These are phyloP conservation scores for Melanogaster broomeanus DNA, from an alignment of 768 basidiomycete genomes.

Conservation along the genomic window DNA sequence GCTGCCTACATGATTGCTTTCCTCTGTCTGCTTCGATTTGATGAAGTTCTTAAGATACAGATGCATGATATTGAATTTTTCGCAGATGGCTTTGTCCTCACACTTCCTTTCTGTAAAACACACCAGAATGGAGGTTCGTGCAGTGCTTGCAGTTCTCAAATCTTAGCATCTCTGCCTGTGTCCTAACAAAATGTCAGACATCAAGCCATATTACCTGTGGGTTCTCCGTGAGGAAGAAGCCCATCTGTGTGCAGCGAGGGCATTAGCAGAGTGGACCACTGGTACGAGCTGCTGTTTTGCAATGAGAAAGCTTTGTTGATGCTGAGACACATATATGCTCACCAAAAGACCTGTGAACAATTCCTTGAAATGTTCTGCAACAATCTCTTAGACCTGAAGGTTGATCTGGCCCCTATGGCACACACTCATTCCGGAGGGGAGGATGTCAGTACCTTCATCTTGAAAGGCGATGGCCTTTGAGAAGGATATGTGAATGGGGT, in stretches of 20 bases:
- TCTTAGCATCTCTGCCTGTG: background rate
- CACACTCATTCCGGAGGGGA: constrained; percentile 39
- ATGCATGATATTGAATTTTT: constrained; percentile 24
- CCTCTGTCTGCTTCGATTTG: constrained; percentile 34
- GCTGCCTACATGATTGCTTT: constrained; percentile 36
- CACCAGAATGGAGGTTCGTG: background rate
- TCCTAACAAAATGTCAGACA: constrained; percentile 15
- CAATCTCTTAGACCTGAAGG: constrained; percentile 40
- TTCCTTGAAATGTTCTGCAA: constrained; percentile 42
- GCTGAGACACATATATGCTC: background rate
- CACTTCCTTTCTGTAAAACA: constrained; percentile 1
- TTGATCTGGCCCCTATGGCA: constrained; percentile 29
- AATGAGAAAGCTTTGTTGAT: background rate
- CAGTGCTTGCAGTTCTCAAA: background rate
- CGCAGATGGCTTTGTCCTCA: constrained; percentile 13
- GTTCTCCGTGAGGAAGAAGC: constrained; percentile 22
- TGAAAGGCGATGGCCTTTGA: constrained; percentile 35
- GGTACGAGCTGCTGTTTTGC: background rate
- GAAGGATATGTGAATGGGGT: constrained; percentile 46
- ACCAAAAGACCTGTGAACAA: constrained; percentile 27
- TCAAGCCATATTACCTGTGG: constrained; percentile 33
- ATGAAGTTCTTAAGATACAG: constrained; percentile 38
- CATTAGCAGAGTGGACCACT: constrained; percentile 31
- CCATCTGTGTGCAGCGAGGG: constrained; percentile 38
- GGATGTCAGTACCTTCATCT: constrained; percentile 43